Conservation (phyloP, 2,329 filamentous ascomycete species). For the Penicillium freii region DNA sequence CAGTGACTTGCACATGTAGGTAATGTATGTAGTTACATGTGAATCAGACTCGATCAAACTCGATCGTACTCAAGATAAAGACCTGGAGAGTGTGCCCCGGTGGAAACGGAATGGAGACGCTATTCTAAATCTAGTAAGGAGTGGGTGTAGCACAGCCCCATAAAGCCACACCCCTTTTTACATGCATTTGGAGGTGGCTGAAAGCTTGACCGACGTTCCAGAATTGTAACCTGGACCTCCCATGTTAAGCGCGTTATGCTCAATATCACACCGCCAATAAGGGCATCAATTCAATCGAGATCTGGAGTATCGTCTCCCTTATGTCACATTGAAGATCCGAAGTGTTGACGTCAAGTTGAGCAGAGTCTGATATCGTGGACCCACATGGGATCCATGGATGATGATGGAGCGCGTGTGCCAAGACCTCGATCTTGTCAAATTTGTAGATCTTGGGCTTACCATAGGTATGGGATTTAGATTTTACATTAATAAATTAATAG, state of each 20-base stretch:
- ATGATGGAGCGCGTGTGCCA: constrained; percentile 19
- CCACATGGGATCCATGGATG: constrained; percentile 6
- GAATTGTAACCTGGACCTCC: background rate
- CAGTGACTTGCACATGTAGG: background rate
- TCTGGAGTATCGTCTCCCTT: background rate
- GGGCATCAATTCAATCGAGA: background rate
- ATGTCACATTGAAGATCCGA: background rate
- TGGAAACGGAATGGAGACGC: background rate
- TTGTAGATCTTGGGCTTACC: constrained; percentile 13
- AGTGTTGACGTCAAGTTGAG: constrained; percentile 19
- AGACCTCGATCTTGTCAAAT: constrained; percentile 7
- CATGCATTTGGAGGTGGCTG: background rate
- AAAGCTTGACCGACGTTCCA: background rate
- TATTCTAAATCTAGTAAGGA: background rate
- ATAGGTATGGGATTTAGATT: background rate
- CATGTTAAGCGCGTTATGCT: background rate
- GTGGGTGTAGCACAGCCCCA: constrained; percentile 3
- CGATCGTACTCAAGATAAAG: background rate
- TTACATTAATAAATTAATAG: background rate
- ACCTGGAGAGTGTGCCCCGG: background rate
- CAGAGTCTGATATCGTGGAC: constrained; percentile 7
- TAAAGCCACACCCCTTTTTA: constrained; percentile 2
- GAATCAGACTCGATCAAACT: background rate
- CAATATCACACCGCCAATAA: background rate
- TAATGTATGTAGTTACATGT: background rate